Evolutionary conservation across 352 stramenopile genomes (phyloP).

Genomic region (Stramenopiles sp.): DNA sequence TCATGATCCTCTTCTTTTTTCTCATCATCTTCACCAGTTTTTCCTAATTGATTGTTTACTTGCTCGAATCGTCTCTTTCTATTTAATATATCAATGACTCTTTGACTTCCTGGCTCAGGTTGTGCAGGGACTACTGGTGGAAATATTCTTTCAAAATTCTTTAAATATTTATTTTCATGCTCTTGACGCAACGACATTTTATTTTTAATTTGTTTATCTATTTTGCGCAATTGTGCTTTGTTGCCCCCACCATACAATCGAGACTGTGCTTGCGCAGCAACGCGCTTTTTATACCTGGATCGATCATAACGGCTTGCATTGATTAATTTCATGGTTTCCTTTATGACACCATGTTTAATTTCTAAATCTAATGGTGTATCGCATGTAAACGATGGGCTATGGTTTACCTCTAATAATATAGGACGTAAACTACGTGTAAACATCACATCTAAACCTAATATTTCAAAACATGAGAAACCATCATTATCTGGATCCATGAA

Average conservation of each 20-base stretch:
- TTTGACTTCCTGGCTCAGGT: not conserved
- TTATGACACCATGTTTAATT: constrained; percentile 80
- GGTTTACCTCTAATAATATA: constrained; percentile 91
- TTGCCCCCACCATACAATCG: not conserved
- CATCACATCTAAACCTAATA: constrained; percentile 88
- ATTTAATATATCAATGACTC: not conserved
- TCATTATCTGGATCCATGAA: constrained; percentile 16
- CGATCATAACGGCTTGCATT: constrained; percentile 17
- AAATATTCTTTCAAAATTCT: not conserved
- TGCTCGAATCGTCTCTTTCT: no score
- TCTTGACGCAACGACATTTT: not conserved
- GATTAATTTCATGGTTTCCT: constrained; percentile 64
- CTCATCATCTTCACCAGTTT: not conserved
- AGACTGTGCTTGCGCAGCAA: not conserved
- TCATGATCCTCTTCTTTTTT: not conserved
- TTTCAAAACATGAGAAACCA: constrained; percentile 57
- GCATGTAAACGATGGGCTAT: constrained; percentile 78
- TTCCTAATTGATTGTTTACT: not conserved
- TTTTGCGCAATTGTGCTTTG: not conserved
- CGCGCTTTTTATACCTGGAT: not conserved
- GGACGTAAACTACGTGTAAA: constrained; percentile 77
- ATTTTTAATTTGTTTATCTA: not conserved
- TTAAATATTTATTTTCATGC: not conserved
- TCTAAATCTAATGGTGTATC: constrained; percentile 78
- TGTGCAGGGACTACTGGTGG: not conserved